Evolutionary conservation across 768 basidiomycete species (phyloP), one percentile per base, ranked within the genome.

Genomic region (Suillus paluster): DNA sequence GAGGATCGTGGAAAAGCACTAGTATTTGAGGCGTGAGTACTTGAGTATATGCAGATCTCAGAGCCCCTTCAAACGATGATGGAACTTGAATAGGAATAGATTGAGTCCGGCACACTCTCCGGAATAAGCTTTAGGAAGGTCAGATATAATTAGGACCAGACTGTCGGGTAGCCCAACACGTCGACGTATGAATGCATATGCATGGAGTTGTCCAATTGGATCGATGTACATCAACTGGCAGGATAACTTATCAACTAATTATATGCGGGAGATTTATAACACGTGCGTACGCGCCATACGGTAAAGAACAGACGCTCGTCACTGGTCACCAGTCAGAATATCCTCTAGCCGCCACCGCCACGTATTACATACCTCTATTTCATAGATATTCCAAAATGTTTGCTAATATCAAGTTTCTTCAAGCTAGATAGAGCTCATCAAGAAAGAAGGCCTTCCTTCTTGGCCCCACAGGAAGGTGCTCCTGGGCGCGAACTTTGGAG

Each of bases 401-500:
- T 5, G 17, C 9, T n/a, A 5, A 19, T 19, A 30, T 1, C 17
- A 25, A 11, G 15, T 25, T 54, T 19, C 38, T 19, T 55, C 38
- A 39, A 11, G 36, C 23, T 17, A 55, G 54, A 39, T 55, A 55
- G 10, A 55, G 38, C 17, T 55, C 36, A 36, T 55, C 54, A 19
- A 55, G 36, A 34, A 55, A 55, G 23, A 55, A 39, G 11, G 54
- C 54, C 11, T 55, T 55, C 38, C 54, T 39, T 39, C 54, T 55
- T 39, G 54, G 38, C 17, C 54, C 54, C 10, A 55, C 54, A 25
- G 54, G 23, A 19, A 17, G 36, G 36, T 55, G 54, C 5, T 55
- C 54, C 36, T 55, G 54, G 6, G 54, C 54, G 38, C 54, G 54
- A 55, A 55, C 54, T 39, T 55, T 55, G 23, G 38, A 55, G 23